Evolutionary conservation across 1,284 basidiomycete genomes (phyloP), one percentile per base, ranked within the genome.

Genomic region (Rhodotorula sp.): DNA sequence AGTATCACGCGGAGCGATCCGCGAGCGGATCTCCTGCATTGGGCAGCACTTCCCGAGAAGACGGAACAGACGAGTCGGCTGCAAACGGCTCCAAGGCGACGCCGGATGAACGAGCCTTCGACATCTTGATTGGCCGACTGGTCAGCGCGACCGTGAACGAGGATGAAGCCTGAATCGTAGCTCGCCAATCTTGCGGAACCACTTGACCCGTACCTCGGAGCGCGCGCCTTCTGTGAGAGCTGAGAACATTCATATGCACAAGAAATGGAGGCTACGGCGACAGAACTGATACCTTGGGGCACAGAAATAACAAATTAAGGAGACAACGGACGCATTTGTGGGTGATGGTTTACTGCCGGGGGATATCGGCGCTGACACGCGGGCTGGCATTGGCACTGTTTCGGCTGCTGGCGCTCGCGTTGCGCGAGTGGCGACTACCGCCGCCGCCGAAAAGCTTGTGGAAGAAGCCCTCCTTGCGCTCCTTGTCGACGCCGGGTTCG

Each of bases 121-220:
- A 75, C 22, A 37, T 75, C 44, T n/a, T 70, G 17, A 65, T 75
- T 10, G 73, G 73, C 20, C 53, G 73, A 49, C 56, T 75, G 61
- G 68, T 65, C 42, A 55, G 61, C 6, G 48, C 63, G 33, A 66
- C 68, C 4, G 65, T 70, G 22, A 67, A 70, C 44, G 68, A 66
- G 26, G 63, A 66, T 24, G 63, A 68, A 18, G 29, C 49, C 18
- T 42, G 37, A 42, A 14, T 22, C 49, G 49, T 51, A 51, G 49
- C 10, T n/a, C 12, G 8, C 24, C 49, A 51, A 18, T 24, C 12
- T n/a, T 51, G 49, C 24, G 20, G 22, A n/a, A 22, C 49, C 12
- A 22, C 12, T 22, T n/a, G 8, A 51, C 18, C 4, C 22, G 22
- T n/a, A n/a, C n/a, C n/a, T 24, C 49, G 49, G 5, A 24, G 22